Evolutionary conservation across 176 grass and related monocot species (phyloP), one percentile per base, ranked within the genome.

Genomic region (Juncus inflexus): DNA sequence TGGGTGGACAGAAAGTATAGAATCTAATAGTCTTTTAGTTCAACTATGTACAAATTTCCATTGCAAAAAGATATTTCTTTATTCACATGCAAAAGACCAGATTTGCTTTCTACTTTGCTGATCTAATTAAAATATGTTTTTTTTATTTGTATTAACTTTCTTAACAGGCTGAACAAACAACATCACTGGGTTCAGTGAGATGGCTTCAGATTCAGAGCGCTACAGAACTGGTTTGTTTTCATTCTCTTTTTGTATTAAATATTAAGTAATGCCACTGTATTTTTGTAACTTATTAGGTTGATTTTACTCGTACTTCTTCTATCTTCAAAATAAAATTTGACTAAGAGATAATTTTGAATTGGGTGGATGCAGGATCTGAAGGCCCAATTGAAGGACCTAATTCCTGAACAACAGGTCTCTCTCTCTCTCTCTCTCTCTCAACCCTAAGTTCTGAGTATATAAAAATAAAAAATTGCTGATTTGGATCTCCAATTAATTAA

Each of bases 371-470:
- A 99, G 94, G 88, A 99, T 86, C 85, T 92, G 9, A 80, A 40
- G 81, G 80, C 94, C 55, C 94, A 99, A 62, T 67, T 99, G 80
- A 82, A 99, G 80, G 94, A 99, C 72, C 42, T 99, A 71, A 92
- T 99, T 84, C 94, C 91, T 3, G 94, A 97, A 62, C 94, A 97
- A 54, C 94, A 97, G 94, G 92, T 97, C 61, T 72, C 43, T 42
- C 40, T n/a, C 61, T 81, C 58, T 2, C 39, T 36, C 12, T 7
- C 15, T 40, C 10, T 58, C 51, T 63, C 7, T 64, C 11, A n/a
- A n/a, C n/a, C n/a, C n/a, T n/a, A n/a, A n/a, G n/a, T n/a, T 53
- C 39, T 4, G 19, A 28, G 19, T 28, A 28, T 28, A 28, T 28
- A 28, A 28, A 28, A 28, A 28, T 28, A 28, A 28, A 28, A 28